Evolutionary conservation across 2,329 filamentous ascomycete genomes (phyloP), one percentile per base, ranked within the genome.

Genomic region (Cercospora janseana): DNA sequence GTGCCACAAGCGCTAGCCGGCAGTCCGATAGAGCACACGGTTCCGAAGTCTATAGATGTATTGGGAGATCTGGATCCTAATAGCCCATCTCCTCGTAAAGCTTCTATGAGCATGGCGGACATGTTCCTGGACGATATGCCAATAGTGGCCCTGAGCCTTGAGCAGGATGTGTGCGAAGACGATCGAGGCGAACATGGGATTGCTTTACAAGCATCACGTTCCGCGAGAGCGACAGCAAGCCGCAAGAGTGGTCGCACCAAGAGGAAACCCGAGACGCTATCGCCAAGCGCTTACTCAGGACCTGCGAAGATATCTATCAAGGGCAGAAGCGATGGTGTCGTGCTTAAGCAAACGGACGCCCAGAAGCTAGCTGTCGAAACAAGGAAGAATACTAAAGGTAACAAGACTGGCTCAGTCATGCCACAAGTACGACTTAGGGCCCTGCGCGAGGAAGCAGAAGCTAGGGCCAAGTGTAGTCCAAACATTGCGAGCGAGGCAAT

Each of bases 61-160:
- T 68, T 77, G 1, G 70, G 69, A 57, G 70, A 74, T 23, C 70
- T 75, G 57, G 74, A 77, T 51, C 69, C 71, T 23, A 76, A 77
- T 51, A 75, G 70, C 32, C 71, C 72, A n/a, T 69, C 71, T 10
- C 66, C 66, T 3, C 60, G 60, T 15, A 69, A 67, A 28, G 31
- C 55, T 15, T 44, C 41, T 15, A 27, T 43, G 15, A 31, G 43
- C 18, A 13, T 10, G 6, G 18, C n/a, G 2, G 21, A 21, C 16
- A 31, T n/a, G 7, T 21, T 49, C 18, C 55, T 52, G 23, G 34
- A 40, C n/a, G 32, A 47, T 21, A 18, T 5, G 9, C 8, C 12
- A 26, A 38, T 18, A 37, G 10, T 32, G 21, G 27, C 32, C 27
- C 28, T 51, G 28, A 35, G 49, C 3, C 31, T 34, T n/a, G 24